Evolutionary conservation across 192 early-diverging fungal genomes (phyloP).

Genomic region (Backusella psychrophila): DNA sequence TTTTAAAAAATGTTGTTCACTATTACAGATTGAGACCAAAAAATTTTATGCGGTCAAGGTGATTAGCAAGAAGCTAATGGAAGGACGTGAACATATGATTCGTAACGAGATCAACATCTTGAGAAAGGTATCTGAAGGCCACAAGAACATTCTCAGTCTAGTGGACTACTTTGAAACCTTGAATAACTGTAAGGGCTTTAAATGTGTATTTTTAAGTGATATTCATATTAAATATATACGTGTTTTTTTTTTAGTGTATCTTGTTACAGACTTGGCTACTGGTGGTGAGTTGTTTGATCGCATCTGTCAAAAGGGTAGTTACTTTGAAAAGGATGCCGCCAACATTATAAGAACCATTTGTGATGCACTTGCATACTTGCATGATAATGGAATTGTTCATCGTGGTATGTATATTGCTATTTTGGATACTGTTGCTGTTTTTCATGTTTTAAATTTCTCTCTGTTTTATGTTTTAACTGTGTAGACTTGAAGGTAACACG

Average conservation of each 20-base stretch:
- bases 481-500: slow-evolving; percentile 31
- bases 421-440: neutral
- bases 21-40: slow-evolving; percentile 57
- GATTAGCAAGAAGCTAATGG: slow-evolving; percentile 72
- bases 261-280: slow-evolving; percentile 74
- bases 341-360: slow-evolving; percentile 74
- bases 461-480: neutral
- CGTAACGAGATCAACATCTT: slow-evolving; percentile 71
- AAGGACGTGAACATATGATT: slow-evolving; percentile 61
- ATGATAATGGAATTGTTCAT: slow-evolving; percentile 86
- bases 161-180: slow-evolving; percentile 79
- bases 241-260: slow-evolving; percentile 51
- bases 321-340: slow-evolving; percentile 81
- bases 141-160: slow-evolving; percentile 66
- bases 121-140: slow-evolving; percentile 60
- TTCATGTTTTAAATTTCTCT: neutral
- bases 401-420: slow-evolving; percentile 46
- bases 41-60: slow-evolving; percentile 76
- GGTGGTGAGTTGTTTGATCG: slow-evolving; percentile 96
- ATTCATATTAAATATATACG: neutral
- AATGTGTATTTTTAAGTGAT: neutral
- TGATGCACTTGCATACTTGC: slow-evolving; percentile 80
- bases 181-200: slow-evolving; percentile 50
- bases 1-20: neutral
- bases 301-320: slow-evolving; percentile 66